Percentiles rank a stretch among this genome's conserved stretches.
Evolutionary conservation across 306 rosid genomes (phyloP).

Genomic region (Comarum palustre): DNA sequence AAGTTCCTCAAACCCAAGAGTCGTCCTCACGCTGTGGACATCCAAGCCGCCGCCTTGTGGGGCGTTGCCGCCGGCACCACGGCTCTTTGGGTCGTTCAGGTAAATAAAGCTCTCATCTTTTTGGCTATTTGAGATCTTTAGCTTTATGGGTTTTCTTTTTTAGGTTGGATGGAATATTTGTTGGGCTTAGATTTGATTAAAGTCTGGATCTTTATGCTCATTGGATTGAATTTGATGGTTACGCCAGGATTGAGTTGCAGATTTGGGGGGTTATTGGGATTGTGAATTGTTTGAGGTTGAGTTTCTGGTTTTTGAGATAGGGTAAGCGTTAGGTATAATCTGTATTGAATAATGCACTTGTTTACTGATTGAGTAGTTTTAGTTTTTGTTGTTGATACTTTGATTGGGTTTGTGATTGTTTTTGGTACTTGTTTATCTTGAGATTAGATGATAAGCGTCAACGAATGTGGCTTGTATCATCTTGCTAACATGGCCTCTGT

Average conservation of each 20-base stretch:
- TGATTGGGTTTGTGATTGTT: background rate
- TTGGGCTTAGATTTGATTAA: background rate
- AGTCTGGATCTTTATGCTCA: background rate
- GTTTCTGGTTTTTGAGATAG: background rate
- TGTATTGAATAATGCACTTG: background rate
- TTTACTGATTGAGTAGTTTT: background rate
- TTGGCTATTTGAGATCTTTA: background rate
- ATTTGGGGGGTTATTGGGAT: background rate
- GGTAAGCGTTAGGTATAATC: background rate
- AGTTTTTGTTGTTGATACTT: background rate
- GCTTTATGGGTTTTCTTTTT: background rate
- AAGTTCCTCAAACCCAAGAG: conserved; percentile 34
- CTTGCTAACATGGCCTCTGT: background rate
- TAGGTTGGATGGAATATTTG: background rate
- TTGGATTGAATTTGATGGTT: background rate
- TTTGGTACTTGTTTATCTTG: background rate
- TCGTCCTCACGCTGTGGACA: conserved; percentile 51
- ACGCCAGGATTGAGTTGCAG: background rate
- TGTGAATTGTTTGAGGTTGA: background rate
- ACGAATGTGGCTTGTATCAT: background rate
- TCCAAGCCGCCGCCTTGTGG: conserved; percentile 82
- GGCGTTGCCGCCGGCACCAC: conserved; percentile 68
- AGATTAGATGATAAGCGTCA: background rate
- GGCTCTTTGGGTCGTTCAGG: conserved; percentile 68
- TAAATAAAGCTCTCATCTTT: background rate